Percentiles rank a stretch among this genome's conserved stretches.
These are phyloP conservation scores for Mycena leptocephala DNA, from an alignment of 768 basidiomycete genomes.

Conservation along the genomic window DNA sequence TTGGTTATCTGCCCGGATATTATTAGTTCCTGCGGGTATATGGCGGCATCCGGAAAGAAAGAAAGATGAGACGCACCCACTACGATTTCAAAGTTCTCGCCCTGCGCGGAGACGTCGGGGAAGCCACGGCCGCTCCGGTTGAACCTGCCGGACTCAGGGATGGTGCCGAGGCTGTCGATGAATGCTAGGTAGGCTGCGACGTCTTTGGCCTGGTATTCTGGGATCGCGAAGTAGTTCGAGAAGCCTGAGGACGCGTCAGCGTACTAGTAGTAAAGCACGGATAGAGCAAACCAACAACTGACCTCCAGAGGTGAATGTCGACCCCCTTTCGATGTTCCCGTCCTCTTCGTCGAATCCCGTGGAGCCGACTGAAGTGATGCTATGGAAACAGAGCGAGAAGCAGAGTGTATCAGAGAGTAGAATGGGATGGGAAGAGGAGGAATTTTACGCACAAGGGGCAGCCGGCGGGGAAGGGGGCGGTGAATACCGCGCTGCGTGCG, in stretches of 20 bases:
- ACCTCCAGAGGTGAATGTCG: slow-evolving; percentile 60
- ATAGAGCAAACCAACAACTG: slow-evolving; percentile 28
- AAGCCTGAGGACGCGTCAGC: slow-evolving; percentile 53
- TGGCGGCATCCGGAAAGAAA: neutral
- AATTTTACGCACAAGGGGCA: slow-evolving; percentile 11
- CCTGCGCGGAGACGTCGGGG: too few species aligned
- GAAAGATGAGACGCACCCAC: neutral
- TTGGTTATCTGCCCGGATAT: neutral
- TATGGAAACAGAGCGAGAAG: neutral
- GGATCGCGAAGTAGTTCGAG: slow-evolving; percentile 53
- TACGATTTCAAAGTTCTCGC: too few species aligned
- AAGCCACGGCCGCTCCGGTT: slow-evolving; percentile 26
- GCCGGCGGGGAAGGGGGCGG: neutral
- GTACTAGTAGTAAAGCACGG: slow-evolving; percentile 11
- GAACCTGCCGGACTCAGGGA: slow-evolving; percentile 42
- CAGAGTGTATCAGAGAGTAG: slow-evolving; percentile 4
- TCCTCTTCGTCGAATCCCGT: slow-evolving; percentile 32
- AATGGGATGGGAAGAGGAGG: slow-evolving; percentile 4
- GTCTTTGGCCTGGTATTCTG: slow-evolving; percentile 28
- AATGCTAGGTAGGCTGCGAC: slow-evolving; percentile 29
- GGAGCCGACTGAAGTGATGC: slow-evolving; percentile 9
- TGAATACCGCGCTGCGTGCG: neutral
- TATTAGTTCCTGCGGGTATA: neutral
- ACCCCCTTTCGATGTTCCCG: slow-evolving; percentile 51
- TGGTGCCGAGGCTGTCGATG: slow-evolving; percentile 18